These are phyloP conservation scores for Cordyceps pruinosa DNA, from an alignment of 2,329 filamentous ascomycete species.

Conservation along the genomic window DNA sequence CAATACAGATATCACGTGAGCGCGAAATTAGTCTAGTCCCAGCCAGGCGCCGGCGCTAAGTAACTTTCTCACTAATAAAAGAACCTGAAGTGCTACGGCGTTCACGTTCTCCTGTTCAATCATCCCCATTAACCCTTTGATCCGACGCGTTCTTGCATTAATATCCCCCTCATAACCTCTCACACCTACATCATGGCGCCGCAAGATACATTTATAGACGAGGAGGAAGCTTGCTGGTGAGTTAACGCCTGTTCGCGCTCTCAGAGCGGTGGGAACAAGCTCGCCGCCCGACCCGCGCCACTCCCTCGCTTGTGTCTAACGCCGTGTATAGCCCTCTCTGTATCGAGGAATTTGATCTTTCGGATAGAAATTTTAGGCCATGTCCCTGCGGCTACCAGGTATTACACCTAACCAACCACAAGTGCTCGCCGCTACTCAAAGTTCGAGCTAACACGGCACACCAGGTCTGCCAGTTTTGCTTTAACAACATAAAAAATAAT, in stretches of 20 bases:
- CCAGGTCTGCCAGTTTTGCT: slow-evolving; percentile 99
- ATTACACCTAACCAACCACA: slow-evolving; percentile 27
- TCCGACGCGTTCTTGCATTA: slow-evolving; percentile 16
- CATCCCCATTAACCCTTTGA: slow-evolving; percentile 17
- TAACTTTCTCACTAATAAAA: slow-evolving; percentile 6
- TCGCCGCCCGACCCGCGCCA: slow-evolving; percentile 11
- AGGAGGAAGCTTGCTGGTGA: slow-evolving; percentile 65
- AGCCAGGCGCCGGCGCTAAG: not conserved
- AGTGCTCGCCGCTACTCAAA: not conserved
- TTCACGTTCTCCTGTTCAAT: slow-evolving; percentile 17
- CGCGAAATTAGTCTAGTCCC: not conserved
- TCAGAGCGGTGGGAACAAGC: not conserved
- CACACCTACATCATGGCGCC: slow-evolving; percentile 48
- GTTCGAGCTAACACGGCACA: slow-evolving; percentile 14
- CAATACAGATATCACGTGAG: slow-evolving; percentile 14
- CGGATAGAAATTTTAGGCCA: slow-evolving; percentile 92
- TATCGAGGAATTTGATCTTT: slow-evolving; percentile 97
- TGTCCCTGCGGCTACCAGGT: slow-evolving; percentile 99
- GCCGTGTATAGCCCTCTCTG: slow-evolving; percentile 71
- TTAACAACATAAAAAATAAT: slow-evolving; percentile 98
- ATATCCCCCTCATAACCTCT: slow-evolving; percentile 17
- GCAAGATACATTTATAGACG: slow-evolving; percentile 64
- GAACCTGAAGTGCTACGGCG: slow-evolving; percentile 7
- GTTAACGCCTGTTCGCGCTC: slow-evolving; percentile 18
- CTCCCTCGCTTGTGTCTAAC: slow-evolving; percentile 16